phyloP scores from a whole-genome alignment of 2,329 filamentous ascomycete species.

The Neonectria sp. region DNA sequence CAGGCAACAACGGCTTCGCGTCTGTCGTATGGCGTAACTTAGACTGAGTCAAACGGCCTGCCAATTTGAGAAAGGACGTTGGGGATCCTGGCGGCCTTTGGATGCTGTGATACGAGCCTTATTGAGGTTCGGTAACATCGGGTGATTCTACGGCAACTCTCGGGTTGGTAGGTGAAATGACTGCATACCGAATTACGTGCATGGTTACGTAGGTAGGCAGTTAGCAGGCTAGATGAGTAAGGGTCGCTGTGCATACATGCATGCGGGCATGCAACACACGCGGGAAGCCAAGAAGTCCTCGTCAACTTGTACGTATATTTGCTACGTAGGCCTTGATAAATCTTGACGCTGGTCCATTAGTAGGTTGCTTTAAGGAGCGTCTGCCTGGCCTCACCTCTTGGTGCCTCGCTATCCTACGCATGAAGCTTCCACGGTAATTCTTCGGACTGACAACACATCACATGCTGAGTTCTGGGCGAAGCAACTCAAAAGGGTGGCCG shows the following conservation, averaged over 20 bases:
- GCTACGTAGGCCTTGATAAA: conserved; percentile 6
- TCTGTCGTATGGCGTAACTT: background rate
- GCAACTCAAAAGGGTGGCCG: conserved; percentile 6
- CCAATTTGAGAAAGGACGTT: conserved; percentile 14
- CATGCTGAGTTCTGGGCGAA: conserved; percentile 6
- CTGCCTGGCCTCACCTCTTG: conserved; percentile 1
- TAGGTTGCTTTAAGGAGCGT: background rate
- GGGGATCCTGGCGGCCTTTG: background rate
- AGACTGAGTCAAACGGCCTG: conserved; percentile 2
- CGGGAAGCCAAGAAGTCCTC: background rate
- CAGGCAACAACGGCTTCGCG: background rate
- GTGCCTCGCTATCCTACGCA: no score
- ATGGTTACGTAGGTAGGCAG: conserved; percentile 9
- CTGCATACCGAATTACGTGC: conserved; percentile 4
- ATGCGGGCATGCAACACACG: conserved; percentile 10
- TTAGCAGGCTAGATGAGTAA: background rate
- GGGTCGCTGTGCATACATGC: conserved; percentile 15
- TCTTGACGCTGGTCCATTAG: conserved; percentile 10
- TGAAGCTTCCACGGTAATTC: background rate
- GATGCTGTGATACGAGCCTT: background rate
- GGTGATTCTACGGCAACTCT: background rate
- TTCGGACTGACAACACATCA: background rate
- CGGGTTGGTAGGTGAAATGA: background rate
- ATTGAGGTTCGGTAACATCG: background rate
- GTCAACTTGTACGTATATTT: conserved; percentile 4